These are phyloP conservation scores for Tetraselmis striata DNA, from an alignment of 139 green algal species.

Conservation along the genomic window DNA sequence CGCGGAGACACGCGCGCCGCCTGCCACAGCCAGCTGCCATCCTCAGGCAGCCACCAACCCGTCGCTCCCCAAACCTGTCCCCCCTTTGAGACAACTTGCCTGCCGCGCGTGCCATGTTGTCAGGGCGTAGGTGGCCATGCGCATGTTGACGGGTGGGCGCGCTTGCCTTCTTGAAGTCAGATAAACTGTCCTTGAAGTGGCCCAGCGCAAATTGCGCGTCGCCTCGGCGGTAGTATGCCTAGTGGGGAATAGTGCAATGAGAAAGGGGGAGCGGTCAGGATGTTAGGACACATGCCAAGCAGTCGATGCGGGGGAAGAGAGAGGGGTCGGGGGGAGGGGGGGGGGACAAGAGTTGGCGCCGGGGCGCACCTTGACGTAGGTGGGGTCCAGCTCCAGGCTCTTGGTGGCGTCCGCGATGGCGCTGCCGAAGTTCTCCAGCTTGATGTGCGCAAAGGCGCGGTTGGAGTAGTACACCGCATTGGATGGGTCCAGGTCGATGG, in stretches of 20 bases:
- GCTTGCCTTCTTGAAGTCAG: conserved; percentile 75
- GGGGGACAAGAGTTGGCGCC: no score
- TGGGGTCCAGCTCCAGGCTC: conserved; percentile 77
- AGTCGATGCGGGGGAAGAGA: no score
- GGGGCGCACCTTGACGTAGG: conserved; percentile 72
- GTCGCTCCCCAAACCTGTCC: background rate
- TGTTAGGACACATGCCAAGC: background rate
- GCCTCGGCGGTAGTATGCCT: conserved; percentile 91
- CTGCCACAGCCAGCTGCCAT: conserved; percentile 15
- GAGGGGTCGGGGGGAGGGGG: no score
- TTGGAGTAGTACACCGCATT: conserved; percentile 82
- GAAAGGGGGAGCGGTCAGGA: background rate
- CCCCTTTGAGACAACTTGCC: background rate
- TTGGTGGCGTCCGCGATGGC: conserved; percentile 82
- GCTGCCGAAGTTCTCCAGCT: conserved; percentile 83
- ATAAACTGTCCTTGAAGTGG: conserved; percentile 83
- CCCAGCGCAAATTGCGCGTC: conserved; percentile 80
- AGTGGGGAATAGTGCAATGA: conserved; percentile 3
- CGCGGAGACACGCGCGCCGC: conserved; percentile 64
- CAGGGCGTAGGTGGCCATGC: no score
- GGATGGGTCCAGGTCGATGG: conserved; percentile 64
- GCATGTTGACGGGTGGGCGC: background rate
- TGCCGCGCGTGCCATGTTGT: no score
- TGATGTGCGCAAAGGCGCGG: conserved; percentile 78
- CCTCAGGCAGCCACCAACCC: background rate